Evolutionary conservation across 1,284 basidiomycete genomes (phyloP).

Genomic region (Schizopora paradoxa): DNA sequence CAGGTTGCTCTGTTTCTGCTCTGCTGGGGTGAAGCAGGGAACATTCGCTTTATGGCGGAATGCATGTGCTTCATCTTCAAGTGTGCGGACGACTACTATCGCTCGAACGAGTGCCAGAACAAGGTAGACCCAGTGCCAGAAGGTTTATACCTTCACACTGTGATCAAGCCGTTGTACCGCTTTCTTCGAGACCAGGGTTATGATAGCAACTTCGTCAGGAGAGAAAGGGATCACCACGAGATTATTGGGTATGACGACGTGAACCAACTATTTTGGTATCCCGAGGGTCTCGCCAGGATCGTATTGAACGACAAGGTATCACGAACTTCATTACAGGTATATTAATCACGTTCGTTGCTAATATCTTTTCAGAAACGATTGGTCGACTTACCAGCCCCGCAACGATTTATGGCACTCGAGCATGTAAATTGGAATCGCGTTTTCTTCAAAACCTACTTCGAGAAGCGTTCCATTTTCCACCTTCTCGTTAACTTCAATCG

Average conservation of each 20-base stretch:
- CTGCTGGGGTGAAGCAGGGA: constrained; percentile 98
- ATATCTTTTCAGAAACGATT: constrained; percentile 63
- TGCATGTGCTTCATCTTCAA: constrained; percentile 99
- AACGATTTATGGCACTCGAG: constrained; percentile 88
- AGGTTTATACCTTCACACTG: constrained; percentile 87
- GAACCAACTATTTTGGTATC: constrained; percentile 99
- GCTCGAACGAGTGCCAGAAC: constrained; percentile 97
- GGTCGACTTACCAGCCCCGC: constrained; percentile 83
- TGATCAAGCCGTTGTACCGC: constrained; percentile 93
- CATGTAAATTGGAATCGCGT: constrained; percentile 88
- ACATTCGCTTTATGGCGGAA: constrained; percentile 95
- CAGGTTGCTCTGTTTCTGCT: constrained; percentile 95
- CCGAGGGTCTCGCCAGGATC: constrained; percentile 93
- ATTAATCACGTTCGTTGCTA: constrained; percentile 7
- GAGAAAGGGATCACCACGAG: constrained; percentile 92
- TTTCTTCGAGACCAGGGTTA: constrained; percentile 98
- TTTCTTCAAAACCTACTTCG: constrained; percentile 96
- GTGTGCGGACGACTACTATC: constrained; percentile 99
- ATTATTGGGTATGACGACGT: constrained; percentile 99
- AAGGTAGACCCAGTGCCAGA: constrained; percentile 91
- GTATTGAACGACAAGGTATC: constrained; percentile 79
- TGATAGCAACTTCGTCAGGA: constrained; percentile 92
- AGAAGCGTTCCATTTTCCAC: constrained; percentile 90
- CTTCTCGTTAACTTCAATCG: constrained; percentile 97
- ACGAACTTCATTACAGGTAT: neutral